Conservation (phyloP, 1,284 basidiomycete genomes). For the Xerocomus alliaceus region DNA sequence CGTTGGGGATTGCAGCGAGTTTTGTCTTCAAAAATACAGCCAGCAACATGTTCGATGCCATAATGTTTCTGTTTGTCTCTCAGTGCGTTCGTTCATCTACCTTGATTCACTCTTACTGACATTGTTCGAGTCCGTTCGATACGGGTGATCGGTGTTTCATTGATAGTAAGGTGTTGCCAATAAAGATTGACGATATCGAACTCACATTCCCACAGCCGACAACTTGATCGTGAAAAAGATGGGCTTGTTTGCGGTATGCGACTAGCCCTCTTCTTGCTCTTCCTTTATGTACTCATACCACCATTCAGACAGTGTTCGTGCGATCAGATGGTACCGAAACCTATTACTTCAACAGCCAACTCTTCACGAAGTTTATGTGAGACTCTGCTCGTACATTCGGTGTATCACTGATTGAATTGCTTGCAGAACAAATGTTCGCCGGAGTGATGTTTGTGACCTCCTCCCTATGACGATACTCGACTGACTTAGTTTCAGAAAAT, state of each 20-base stretch:
- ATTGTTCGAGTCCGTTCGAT: constrained; percentile 64
- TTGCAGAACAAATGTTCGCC: constrained; percentile 68
- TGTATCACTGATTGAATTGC: not conserved
- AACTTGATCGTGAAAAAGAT: constrained; percentile 79
- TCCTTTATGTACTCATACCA: constrained; percentile 11
- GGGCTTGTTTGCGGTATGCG: constrained; percentile 69
- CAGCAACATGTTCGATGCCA: constrained; percentile 73
- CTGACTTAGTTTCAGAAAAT: constrained; percentile 57
- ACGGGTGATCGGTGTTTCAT: constrained; percentile 80
- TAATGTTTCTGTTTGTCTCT: constrained; percentile 81
- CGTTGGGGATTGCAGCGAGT: constrained; percentile 70
- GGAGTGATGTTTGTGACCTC: constrained; percentile 60
- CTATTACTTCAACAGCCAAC: constrained; percentile 79
- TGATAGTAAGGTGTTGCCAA: constrained; percentile 50
- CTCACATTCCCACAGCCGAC: constrained; percentile 51
- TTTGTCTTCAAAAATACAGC: constrained; percentile 80
- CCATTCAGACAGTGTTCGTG: constrained; percentile 62
- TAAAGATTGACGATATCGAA: not conserved
- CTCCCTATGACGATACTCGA: not conserved
- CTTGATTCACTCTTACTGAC: constrained; percentile 22
- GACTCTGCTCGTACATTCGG: constrained; percentile 24
- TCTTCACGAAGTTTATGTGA: constrained; percentile 76
- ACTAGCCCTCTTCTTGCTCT: constrained; percentile 19
- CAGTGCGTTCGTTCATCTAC: constrained; percentile 55
- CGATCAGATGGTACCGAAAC: constrained; percentile 74